phyloP scores from a whole-genome alignment of 148 eudicot species.

The Chenopodium album region DNA sequence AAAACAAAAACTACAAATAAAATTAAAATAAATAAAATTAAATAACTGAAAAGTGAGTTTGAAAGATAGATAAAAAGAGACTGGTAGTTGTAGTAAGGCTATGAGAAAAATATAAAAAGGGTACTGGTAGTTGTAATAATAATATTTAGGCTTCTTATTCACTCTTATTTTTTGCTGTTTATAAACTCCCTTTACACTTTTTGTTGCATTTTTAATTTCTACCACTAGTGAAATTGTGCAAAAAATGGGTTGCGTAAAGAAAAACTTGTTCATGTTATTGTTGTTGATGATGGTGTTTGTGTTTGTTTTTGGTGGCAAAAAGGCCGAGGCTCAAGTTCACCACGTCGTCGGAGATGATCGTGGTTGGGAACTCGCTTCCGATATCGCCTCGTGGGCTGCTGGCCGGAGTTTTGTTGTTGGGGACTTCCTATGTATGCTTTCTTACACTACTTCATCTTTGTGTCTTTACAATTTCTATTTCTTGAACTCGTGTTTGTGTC shows the following conservation, averaged over 20 bases:
- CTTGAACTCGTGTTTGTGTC: background rate
- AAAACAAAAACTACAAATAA: background rate
- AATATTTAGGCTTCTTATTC: background rate
- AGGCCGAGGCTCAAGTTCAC: slow-evolving; percentile 42
- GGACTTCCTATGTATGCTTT: slow-evolving; percentile 59
- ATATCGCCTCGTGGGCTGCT: slow-evolving; percentile 54
- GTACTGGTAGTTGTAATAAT: background rate
- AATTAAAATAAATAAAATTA: too few species aligned
- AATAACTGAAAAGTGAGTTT: background rate
- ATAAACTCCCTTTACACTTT: background rate
- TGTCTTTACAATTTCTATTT: too few species aligned
- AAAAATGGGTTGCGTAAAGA: slow-evolving; percentile 17
- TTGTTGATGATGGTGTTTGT: background rate
- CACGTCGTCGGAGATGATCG: slow-evolving; percentile 66
- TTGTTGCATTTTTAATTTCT: background rate
- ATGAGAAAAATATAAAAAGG: background rate
- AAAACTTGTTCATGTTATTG: background rate
- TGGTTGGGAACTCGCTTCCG: slow-evolving; percentile 54
- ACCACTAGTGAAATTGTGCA: background rate
- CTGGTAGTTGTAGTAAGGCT: slow-evolving; percentile 17
- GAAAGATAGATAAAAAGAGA: background rate
- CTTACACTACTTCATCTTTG: background rate
- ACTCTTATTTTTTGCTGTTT: background rate
- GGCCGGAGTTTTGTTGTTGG: slow-evolving; percentile 60
- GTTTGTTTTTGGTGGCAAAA: slow-evolving; percentile 23